Evolutionary conservation across 176 grass and related monocot species (phyloP).

Genomic region (Calamus simplicifolius): DNA sequence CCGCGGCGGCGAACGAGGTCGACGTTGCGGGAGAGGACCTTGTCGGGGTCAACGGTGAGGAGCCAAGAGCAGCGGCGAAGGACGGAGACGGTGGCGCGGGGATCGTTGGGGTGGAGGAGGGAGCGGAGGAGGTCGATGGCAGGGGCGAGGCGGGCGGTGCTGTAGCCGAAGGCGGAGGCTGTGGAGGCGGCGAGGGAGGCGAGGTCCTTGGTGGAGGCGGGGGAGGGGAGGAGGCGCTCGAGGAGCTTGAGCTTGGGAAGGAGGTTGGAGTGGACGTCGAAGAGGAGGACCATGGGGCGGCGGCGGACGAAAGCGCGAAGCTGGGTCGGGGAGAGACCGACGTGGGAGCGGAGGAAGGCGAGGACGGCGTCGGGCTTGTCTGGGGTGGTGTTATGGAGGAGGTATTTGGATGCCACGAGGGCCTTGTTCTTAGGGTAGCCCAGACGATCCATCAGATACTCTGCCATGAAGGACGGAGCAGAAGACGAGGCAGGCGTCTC

Average conservation of each 20-base stretch:
- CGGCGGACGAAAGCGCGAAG: background rate
- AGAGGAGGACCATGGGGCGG: background rate
- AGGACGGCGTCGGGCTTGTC: background rate
- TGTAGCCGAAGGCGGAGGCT: too few species aligned
- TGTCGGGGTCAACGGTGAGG: too few species aligned
- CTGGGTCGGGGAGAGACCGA: background rate
- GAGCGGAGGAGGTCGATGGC: background rate
- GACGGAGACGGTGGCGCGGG: too few species aligned
- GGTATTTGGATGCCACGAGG: background rate
- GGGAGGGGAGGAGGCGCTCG: background rate
- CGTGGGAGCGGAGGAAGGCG: slow-evolving; percentile 2
- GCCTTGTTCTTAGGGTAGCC: background rate
- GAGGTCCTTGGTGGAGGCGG: too few species aligned
- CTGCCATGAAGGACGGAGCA: too few species aligned
- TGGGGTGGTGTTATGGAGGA: background rate
- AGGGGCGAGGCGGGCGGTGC: background rate
- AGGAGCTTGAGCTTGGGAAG: slow-evolving; percentile 1
- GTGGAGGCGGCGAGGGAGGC: too few species aligned
- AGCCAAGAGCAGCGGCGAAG: background rate
- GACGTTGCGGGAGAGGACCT: background rate
- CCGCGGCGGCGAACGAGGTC: background rate
- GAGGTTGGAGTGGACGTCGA: background rate
- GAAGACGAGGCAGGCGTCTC: too few species aligned
- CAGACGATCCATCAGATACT: background rate
- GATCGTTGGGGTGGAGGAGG: background rate